Base-by-base conservation (phyloP, 208 protist species). In the Tetramitus jugosus region DNA sequence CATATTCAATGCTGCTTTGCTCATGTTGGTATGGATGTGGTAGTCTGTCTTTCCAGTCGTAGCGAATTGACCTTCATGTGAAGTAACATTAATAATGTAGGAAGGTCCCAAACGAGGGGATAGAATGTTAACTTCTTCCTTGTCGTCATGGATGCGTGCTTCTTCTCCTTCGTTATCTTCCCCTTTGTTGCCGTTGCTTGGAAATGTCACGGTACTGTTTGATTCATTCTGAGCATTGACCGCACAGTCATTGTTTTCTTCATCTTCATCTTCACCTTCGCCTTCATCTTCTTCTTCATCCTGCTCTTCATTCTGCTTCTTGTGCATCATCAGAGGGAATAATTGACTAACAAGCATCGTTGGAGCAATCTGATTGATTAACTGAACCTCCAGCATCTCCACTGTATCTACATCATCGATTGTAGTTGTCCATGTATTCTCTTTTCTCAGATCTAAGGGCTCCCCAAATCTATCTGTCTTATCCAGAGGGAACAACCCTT, bases 1-100 rank as follows among this genome's bases (percentile, higher is more conserved):
- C 90, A 93, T 93, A 78, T 93, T 93, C 56, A 93, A 85, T 45
- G 88, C 82, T n/a, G 90, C 90, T 82, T 93, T 93, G 56, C 87
- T 86, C 89, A 93, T 92, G 87, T 93, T 93, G 40, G 87, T 93
- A 81, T 93, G 90, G 68, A 85, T 86, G 76, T 93, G 90, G 31
- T 83, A 69, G n/a, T 80, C 75, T 60, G 82, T 85, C 81, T 91
- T 93, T n/a, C 76, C 72, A 29, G 39, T 68, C 6, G 83, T 67
- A 53, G 87, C 87, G 78, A 92, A 92, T 76, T 88, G 81, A 60
- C 83, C 75, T 42, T 53, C 72, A 46, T 52, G 61, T 31, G 53
- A 39, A 46, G 42, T 78, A 17, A 78, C 72, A 42, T 60, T 61
- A 14, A 67, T 42, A 0, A 78, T 46, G 33, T 49, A 78, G 0